phyloP scores from a whole-genome alignment of 1,284 basidiomycete species.

The Rhodotorula sp. region DNA sequence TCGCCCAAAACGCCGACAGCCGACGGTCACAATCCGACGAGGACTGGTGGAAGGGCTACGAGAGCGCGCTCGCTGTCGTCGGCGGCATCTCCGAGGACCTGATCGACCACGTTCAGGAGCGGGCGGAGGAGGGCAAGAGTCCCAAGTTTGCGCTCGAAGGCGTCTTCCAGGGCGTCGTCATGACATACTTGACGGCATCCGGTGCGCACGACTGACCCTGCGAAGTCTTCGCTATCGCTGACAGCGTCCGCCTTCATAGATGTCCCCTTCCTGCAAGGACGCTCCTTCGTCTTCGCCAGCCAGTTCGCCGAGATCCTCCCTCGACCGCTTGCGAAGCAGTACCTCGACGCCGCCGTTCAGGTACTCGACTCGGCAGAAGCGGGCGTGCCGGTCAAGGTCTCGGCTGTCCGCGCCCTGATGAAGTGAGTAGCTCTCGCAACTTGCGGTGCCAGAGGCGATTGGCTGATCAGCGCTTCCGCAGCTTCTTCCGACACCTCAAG shows the following conservation, averaged over 20 bases:
- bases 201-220: too few relatives aligned
- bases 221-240: too few relatives aligned
- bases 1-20: slow-evolving; percentile 59
- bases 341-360: slow-evolving; percentile 78
- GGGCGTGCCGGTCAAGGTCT: slow-evolving; percentile 82
- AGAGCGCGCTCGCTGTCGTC: slow-evolving; percentile 66
- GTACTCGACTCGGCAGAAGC: slow-evolving; percentile 73
- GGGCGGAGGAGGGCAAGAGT: slow-evolving; percentile 59
- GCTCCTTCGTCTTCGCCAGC: slow-evolving; percentile 91
- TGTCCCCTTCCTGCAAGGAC: slow-evolving; percentile 84
- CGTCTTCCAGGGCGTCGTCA: slow-evolving; percentile 74
- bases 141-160: slow-evolving; percentile 72
- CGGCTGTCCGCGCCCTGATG: slow-evolving; percentile 84
- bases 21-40: slow-evolving; percentile 49
- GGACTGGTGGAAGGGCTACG: slow-evolving; percentile 45
- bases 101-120: slow-evolving; percentile 71
- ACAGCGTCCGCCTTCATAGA: slow-evolving; percentile 54
- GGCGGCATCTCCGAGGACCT: slow-evolving; percentile 78
- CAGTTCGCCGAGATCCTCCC: slow-evolving; percentile 78
- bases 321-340: slow-evolving; percentile 68
- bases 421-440: slow-evolving; percentile 59
- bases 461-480: slow-evolving; percentile 11
- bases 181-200: slow-evolving; percentile 65
- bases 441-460: not conserved
- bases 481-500: slow-evolving; percentile 55